Base-by-base conservation (phyloP, 1,139 yeast genomes). In the Yamadazyma conglobata region DNA sequence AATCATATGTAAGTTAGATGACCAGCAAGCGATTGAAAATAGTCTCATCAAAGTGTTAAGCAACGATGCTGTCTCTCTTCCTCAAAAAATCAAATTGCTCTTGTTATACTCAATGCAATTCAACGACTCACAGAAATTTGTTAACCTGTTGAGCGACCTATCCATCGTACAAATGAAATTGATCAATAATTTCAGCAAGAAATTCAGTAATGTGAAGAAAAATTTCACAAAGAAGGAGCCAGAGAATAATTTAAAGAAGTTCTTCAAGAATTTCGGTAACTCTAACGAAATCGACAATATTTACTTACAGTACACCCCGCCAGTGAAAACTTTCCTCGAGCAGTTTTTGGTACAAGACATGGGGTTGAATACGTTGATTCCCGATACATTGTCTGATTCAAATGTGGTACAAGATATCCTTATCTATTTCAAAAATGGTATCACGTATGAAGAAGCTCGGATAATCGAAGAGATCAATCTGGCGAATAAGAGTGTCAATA, bases 401-500 rank as follows among this genome's bases (percentile, higher is more conserved):
- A 46, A 62, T 35, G 54, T 67, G 28, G 71, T 85, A 2, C 93
- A 83, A 50, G 95, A 88, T 47, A 68, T 91, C 6, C 70, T 91
- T 10, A 72, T 91, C 2, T 91, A 84, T 52, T 65, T 89, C 35
- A 77, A 87, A 31, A 97, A 97, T 8, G 98, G 98, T 4, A 82
- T 76, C 3, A 91, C 97, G 0, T 88, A 78, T 50, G 97, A 89
- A 54, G 99, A 91, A 53, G 85, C 94, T 0, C 71, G 96, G 34
- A 59, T 88, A 26, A 79, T 88, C 4, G 77, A 85, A 35, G 87
- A 87, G 42, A 66, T 88, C 42, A 80, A 82, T 48, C 57, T 56
- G 13, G 57, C 71, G 11, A 59, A 74, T 72, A 43, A 68, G 71
- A 45, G 70, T 70, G 39, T 65, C 15, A 64, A 62, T 34, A 34